These are phyloP conservation scores for Gymnopilus junonius DNA, from an alignment of 768 basidiomycete genomes.

Conservation along the genomic window DNA sequence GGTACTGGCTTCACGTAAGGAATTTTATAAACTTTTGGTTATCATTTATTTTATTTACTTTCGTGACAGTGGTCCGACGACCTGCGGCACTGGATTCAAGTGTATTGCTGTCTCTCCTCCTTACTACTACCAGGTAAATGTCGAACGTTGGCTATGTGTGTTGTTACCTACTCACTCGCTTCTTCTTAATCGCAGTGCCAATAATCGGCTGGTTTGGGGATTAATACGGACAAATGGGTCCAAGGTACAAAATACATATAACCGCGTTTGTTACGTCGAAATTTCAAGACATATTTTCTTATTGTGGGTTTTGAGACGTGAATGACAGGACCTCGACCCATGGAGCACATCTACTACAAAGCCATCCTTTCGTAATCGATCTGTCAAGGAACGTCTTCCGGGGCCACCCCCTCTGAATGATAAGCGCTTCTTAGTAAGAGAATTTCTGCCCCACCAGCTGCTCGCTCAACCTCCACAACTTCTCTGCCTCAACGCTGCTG, in stretches of 20 bases:
- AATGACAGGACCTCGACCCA: too few species aligned
- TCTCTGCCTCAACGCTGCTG: background rate
- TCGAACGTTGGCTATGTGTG: too few species aligned
- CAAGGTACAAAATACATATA: background rate
- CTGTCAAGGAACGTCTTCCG: too few species aligned
- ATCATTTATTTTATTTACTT: background rate
- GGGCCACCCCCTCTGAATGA: too few species aligned
- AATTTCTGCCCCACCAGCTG: background rate
- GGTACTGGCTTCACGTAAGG: conserved; percentile 21
- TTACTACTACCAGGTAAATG: conserved; percentile 23
- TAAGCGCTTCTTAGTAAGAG: background rate
- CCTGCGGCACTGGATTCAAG: conserved; percentile 20
- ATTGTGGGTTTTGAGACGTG: too few species aligned
- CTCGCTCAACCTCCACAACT: background rate
- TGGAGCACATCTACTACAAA: too few species aligned
- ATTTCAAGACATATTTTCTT: too few species aligned
- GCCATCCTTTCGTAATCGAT: too few species aligned
- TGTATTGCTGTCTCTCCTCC: conserved; percentile 24
- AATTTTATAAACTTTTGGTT: background rate
- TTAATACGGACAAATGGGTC: background rate
- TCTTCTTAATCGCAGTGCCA: background rate
- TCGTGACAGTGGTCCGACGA: conserved; percentile 17
- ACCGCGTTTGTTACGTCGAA: background rate
- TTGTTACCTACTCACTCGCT: background rate
- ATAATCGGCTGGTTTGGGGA: background rate